Conservation (phyloP, 2,329 filamentous ascomycete species). For the Hypoxylon sp. region DNA sequence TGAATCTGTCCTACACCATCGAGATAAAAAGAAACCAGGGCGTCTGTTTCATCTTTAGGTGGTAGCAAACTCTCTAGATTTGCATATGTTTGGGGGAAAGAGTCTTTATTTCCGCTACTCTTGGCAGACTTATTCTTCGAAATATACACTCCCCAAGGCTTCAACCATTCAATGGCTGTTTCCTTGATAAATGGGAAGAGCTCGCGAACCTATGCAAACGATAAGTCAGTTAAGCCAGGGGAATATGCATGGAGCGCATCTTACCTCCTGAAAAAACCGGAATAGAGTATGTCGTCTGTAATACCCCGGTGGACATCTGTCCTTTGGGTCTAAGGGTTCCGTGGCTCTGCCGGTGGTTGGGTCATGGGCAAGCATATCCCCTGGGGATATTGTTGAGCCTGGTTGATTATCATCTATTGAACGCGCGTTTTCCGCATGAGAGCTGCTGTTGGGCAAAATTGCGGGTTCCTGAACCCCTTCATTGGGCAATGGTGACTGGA, state of each 20-base stretch:
- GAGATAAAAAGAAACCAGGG: constrained; percentile 56
- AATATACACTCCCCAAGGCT: constrained; percentile 39
- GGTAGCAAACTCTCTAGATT: constrained; percentile 49
- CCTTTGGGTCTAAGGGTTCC: constrained; percentile 38
- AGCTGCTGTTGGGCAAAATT: no score
- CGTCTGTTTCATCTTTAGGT: constrained; percentile 54
- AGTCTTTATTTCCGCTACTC: background rate
- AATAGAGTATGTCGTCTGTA: constrained; percentile 44
- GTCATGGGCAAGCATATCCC: background rate
- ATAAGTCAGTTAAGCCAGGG: background rate
- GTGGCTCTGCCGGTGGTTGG: constrained; percentile 5
- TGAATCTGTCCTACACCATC: constrained; percentile 58
- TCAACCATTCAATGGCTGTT: constrained; percentile 44
- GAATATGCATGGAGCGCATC: background rate
- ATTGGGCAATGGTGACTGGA: background rate
- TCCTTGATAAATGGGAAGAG: constrained; percentile 46
- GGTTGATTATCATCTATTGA: background rate
- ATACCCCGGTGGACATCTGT: constrained; percentile 40
- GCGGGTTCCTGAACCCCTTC: background rate
- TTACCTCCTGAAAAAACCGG: constrained; percentile 46
- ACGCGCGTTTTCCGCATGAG: background rate
- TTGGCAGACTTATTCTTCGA: constrained; percentile 27
- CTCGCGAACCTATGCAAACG: constrained; percentile 36
- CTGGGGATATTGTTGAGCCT: background rate
- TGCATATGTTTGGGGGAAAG: background rate